Percentiles rank a stretch among this genome's conserved stretches.
Evolutionary conservation across 2,329 filamentous ascomycete species (phyloP).

Genomic region (Zymoseptoria crescenta): DNA sequence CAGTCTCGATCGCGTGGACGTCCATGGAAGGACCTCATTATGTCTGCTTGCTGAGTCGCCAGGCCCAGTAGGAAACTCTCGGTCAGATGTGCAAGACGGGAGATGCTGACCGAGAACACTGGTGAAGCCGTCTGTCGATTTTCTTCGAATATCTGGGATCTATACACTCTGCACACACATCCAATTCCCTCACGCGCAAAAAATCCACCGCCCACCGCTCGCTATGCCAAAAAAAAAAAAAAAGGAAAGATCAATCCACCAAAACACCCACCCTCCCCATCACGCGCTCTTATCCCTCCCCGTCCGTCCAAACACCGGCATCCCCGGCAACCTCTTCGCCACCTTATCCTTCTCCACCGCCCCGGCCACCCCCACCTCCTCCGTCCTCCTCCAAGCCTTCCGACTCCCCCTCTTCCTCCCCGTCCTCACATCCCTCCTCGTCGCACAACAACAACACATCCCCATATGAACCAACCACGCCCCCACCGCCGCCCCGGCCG

Average conservation of each 20-base stretch:
- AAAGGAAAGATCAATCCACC: background rate
- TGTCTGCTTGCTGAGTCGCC: no score
- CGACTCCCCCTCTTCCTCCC: conserved; percentile 38
- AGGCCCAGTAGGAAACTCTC: no score
- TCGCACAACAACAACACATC: conserved; percentile 69
- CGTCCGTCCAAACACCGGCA: conserved; percentile 12
- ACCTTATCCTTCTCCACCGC: conserved; percentile 5
- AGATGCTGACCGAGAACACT: no score
- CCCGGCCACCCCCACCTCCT: conserved; percentile 7
- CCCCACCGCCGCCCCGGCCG: conserved; percentile 56
- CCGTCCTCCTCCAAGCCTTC: conserved; percentile 16
- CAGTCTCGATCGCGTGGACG: no score
- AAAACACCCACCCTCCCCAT: background rate
- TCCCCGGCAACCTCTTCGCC: background rate
- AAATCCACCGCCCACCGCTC: no score
- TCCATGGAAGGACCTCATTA: no score
- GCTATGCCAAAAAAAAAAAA: background rate
- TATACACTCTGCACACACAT: no score
- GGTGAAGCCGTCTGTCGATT: no score
- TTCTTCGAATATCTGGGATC: no score
- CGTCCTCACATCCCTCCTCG: conserved; percentile 45
- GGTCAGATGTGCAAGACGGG: no score
- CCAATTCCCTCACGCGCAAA: no score
- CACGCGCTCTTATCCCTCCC: background rate
- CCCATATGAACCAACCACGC: conserved; percentile 65